Percentiles rank a stretch among this genome's conserved stretches.
phyloP scores from a whole-genome alignment of 108 stramenopile species.

The Nitzschia putrida region DNA sequence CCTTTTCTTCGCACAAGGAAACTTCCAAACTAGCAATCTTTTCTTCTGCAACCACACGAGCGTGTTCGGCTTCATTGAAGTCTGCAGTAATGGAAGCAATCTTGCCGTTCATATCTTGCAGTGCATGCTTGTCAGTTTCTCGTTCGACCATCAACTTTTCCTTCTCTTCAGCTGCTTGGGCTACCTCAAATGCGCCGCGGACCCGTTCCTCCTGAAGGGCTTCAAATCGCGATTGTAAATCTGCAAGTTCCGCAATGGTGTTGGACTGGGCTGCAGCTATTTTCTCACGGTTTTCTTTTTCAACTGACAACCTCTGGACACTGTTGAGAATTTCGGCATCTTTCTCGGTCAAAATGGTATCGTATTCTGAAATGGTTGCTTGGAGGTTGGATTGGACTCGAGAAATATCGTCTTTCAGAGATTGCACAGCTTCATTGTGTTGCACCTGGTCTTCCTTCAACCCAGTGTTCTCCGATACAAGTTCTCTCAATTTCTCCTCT shows the following conservation, averaged over 20 bases:
- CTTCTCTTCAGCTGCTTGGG: constrained; percentile 15
- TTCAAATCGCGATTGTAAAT: constrained; percentile 16
- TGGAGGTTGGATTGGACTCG: constrained; percentile 5
- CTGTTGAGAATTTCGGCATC: constrained; percentile 43
- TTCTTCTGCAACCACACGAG: neutral
- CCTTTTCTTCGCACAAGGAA: neutral
- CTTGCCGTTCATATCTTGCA: constrained; percentile 15
- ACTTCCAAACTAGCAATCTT: constrained; percentile 12
- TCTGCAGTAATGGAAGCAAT: neutral
- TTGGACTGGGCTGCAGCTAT: neutral
- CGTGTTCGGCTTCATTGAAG: constrained; percentile 12
- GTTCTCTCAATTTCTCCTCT: constrained; percentile 32
- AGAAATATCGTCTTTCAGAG: neutral
- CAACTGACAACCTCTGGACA: constrained; percentile 7
- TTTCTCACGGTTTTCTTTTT: constrained; percentile 15
- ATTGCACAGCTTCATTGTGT: neutral
- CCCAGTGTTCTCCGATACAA: constrained; percentile 2
- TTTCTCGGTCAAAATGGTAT: constrained; percentile 56
- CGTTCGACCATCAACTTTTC: constrained; percentile 19
- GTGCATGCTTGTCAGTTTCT: constrained; percentile 9
- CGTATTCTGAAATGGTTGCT: constrained; percentile 15
- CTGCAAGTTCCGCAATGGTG: neutral
- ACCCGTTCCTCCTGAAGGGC: constrained; percentile 25
- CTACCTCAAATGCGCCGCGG: constrained; percentile 28
- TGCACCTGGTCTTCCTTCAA: constrained; percentile 39